phyloP scores from a whole-genome alignment of 192 early-diverging fungal species.

The Entrophospora sp. region DNA sequence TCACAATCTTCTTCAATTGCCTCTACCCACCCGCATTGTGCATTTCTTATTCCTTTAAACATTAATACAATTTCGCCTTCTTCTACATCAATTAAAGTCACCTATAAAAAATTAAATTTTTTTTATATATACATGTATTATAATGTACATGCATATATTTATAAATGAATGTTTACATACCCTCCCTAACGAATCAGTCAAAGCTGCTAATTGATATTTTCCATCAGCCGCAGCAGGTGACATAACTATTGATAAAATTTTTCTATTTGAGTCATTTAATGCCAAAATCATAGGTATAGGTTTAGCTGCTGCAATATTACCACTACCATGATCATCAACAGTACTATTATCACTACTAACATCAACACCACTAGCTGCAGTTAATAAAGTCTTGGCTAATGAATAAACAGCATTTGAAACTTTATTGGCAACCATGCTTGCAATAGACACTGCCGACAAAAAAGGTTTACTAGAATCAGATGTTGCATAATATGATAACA shows the following conservation, averaged over 20 bases:
- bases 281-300: constrained; percentile 41
- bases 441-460: constrained; percentile 45
- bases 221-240: constrained; percentile 38
- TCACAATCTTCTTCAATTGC: constrained; percentile 27
- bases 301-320: constrained; percentile 45
- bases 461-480: constrained; percentile 37
- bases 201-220: constrained; percentile 40
- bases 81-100: constrained; percentile 50
- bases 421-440: constrained; percentile 37
- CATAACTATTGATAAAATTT: constrained; percentile 41
- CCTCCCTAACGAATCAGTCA: constrained; percentile 59
- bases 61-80: constrained; percentile 58
- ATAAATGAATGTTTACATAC: constrained; percentile 23
- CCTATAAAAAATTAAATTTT: background rate
- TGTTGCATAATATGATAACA: constrained; percentile 47
- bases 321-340: constrained; percentile 24
- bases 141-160: background rate
- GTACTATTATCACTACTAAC: too few species aligned
- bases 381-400: constrained; percentile 61
- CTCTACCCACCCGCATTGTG: constrained; percentile 62
- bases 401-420: constrained; percentile 55
- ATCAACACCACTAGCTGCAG: constrained; percentile 21
- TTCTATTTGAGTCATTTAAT: constrained; percentile 42
- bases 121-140: background rate
- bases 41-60: constrained; percentile 66